Conservation (phyloP, 164 flowering plant genomes). For the Macadamia tetraphylla region DNA sequence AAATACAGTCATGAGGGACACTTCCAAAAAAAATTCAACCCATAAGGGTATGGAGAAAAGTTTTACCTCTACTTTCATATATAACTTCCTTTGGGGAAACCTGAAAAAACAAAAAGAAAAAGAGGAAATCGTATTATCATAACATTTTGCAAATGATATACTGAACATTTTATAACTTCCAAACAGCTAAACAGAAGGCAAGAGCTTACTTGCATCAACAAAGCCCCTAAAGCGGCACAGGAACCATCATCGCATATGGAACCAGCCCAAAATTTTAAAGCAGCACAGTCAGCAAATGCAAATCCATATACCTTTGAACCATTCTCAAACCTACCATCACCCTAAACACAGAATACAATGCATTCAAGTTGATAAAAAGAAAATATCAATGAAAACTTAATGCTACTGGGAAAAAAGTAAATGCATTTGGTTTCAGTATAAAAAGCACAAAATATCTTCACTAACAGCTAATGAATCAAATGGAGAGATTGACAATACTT, state of each 20-base stretch:
- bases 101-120: constrained; percentile 19
- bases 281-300: constrained; percentile 94
- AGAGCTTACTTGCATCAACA: constrained; percentile 81
- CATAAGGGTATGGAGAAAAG: neutral
- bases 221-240: constrained; percentile 76
- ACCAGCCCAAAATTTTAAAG: constrained; percentile 88
- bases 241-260: constrained; percentile 85
- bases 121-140: neutral
- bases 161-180: neutral
- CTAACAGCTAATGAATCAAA: neutral
- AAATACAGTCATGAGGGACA: neutral
- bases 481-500: neutral
- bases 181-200: neutral
- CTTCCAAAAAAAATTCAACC: neutral
- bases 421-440: neutral
- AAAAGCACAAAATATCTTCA: neutral
- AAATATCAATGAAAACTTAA: neutral
- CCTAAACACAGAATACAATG: constrained; percentile 29
- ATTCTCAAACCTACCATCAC: constrained; percentile 28
- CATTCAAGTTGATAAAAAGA: neutral
- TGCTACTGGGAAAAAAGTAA: neutral
- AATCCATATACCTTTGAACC: constrained; percentile 64
- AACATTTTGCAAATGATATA: neutral
- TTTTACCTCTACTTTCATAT: constrained; percentile 64
- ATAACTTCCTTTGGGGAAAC: constrained; percentile 88